Base-by-base conservation (phyloP, 2,329 filamentous ascomycete species). In the Botrytis pseudocinerea region DNA sequence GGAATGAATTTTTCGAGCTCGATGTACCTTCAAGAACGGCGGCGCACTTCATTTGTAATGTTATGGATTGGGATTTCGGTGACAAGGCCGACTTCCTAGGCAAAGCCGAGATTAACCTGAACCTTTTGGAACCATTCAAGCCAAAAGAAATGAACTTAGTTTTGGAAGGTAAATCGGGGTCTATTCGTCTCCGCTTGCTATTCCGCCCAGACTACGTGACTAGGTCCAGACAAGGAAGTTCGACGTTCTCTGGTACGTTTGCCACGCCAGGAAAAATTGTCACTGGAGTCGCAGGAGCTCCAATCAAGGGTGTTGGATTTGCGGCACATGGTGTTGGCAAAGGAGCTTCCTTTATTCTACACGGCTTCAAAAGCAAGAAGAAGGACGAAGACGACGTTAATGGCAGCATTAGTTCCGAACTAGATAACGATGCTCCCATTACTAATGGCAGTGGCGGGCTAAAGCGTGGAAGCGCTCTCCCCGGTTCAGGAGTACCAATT, bases 51-150 rank as follows among this genome's bases (percentile, higher is more conserved):
- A 87, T 87, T 46, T 90, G 94, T 79, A 92, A 93, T 72, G 91
- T 98, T 3, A 97, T 91, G 81, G 96, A 99, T 81, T 99, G 95
- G 89, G 96, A 99, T 82, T 97, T 98, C 85, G 95, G 93, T 65
- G 94, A 97, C 82, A 95, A 95, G 83, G 94, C 95, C 1, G 96
- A 99, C 82, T 93, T 92, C 81, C 85, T 99, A n/a, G 96, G 96
- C 62, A 88, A 87, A 74, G 87, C 93, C 0, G 84, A 85, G 7
- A 93, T 99, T 80, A 90, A 93, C 78, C 87, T 99, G 25, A 89
- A 92, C 68, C 83, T 90, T 46, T 86, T 99, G 12, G 94, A 97
- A 78, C 96, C 96, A 0, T 98, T 98, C 86, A 88, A 88, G 80
- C 88, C 90, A 18, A 89, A 93, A 78, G 94, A 97, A 81, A 86